Base-by-base conservation (phyloP, 352 stramenopile species). In the Phytophthora multivora region DNA sequence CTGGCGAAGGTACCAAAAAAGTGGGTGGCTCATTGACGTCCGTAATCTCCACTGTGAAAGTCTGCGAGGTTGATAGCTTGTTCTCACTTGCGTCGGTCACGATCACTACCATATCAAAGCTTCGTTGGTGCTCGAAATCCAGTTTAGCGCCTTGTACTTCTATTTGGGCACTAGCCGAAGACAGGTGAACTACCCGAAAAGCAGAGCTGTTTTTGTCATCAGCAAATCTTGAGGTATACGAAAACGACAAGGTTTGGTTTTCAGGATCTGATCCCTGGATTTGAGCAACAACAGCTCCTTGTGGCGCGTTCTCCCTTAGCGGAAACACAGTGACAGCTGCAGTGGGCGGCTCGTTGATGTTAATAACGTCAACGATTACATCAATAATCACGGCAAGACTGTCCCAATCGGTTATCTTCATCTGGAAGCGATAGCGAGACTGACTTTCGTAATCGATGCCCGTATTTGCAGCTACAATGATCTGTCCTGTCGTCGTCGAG, bases 251-350 rank as follows among this genome's bases (percentile, higher is more conserved):
- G 1, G 71, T 81, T 21, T 81, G 59, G 18, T 86, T 89, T 48
- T 89, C 79, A 15, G 79, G 77, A 51, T 89, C 79, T 13, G 59
- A 72, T 2, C 69, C 77, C 43, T 50, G 51, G 2, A 89, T 18
- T 2, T 59, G n/a, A 12, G 59, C 73, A 11, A 89, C 31, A 5
- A 84, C 42, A 4, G 79, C 80, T 26, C 79, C 77, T 35, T 54
- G 63, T 21, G 71, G 63, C 1, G 71, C 16, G 39, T 89, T 86
- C 26, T 89, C 79, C 0, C 54, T n/a, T 6, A 89, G 9, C 3
- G 50, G 8, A 9, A 75, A 15, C 3, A 55, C 43, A 13, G 28
- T 55, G 10, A 69, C 30, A 39, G 21, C 11, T n/a, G 26, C 13
- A 12, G 16, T 16, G 31, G 65, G 65, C 16, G 59, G 11, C 12